Base-by-base conservation (phyloP, 2,329 filamentous ascomycete genomes). In the Penicillium sp. region DNA sequence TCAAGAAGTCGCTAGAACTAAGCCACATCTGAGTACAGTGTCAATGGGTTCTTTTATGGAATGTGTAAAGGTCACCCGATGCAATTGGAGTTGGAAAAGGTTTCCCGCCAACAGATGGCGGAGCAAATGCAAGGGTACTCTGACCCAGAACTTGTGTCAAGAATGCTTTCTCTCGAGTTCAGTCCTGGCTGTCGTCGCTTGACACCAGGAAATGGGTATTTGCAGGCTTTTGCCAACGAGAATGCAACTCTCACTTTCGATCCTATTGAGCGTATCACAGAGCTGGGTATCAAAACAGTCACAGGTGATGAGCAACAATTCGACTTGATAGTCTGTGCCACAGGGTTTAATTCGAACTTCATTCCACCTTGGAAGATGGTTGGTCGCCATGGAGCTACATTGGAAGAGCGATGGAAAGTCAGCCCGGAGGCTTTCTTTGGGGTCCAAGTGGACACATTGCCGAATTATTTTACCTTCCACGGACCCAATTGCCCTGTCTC, bases 161-260 rank as follows among this genome's bases (percentile, higher is more conserved):
- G 28, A 19, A 16, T 48, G 25, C 36, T 52, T 17, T 36, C 62
- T 17, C 70, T 68, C 1, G 57, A 63, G 2, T 69, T 63, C 54
- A 52, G 55, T 11, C 55, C 69, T 7, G 79, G 79, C 1, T 82
- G 80, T 53, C 70, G 79, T 10, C 71, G 80, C 2, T 60, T 80
- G 17, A 81, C 80, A 0, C 81, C 80, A 0, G 80, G 80, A 0
- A 77, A 77, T 25, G 79, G 80, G 0, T 83, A 80, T 61, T 74
- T 83, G 9, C 78, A 82, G 61, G 77, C 80, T 3, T 65, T 80
- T 7, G 67, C 69, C 5, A 49, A 76, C 19, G 66, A 69, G 0
- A 80, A 78, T 57, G 74, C 73, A 2, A 51, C 57, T 10, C 52
- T 70, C 10, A 52, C 61, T 7, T 63, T 62, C 25, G 73, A 71